These are phyloP conservation scores for Phylloporus sp. DNA, from an alignment of 768 basidiomycete species.

Conservation along the genomic window DNA sequence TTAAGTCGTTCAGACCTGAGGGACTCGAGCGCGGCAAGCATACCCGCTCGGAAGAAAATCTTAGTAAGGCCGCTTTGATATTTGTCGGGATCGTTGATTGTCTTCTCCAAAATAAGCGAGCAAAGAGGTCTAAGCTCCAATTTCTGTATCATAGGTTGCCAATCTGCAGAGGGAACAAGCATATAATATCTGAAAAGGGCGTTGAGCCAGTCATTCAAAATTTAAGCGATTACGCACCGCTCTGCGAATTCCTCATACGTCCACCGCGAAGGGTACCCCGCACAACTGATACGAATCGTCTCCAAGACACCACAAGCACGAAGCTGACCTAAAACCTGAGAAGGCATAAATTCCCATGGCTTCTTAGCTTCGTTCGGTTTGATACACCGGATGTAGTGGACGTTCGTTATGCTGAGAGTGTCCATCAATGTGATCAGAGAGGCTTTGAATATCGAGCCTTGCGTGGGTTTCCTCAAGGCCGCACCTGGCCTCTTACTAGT, in stretches of 20 bases:
- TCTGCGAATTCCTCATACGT: conserved; percentile 98
- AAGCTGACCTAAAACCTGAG: conserved; percentile 91
- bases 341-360: conserved; percentile 95
- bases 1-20: conserved; percentile 86
- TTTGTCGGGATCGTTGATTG: conserved; percentile 92
- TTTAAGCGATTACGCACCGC: conserved; percentile 51
- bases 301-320: conserved; percentile 98
- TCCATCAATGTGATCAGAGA: conserved; percentile 95
- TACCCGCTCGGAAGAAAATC: conserved; percentile 98
- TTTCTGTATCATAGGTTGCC: conserved; percentile 82
- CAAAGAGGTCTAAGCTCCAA: conserved; percentile 81
- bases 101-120: conserved; percentile 75
- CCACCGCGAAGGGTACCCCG: conserved; percentile 98
- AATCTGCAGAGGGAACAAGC: conserved; percentile 83
- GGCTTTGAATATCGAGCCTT: conserved; percentile 97
- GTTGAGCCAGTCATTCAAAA: conserved; percentile 19
- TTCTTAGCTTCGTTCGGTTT: conserved; percentile 97
- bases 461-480: conserved; percentile 85
- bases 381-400: conserved; percentile 99
- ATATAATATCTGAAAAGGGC: conserved; percentile 78
- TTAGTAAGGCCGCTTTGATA: conserved; percentile 96
- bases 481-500: conserved; percentile 63
- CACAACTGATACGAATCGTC: conserved; percentile 97
- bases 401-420: conserved; percentile 94
- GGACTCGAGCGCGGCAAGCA: conserved; percentile 94